Base-by-base conservation (phyloP, 208 protist genomes). In the Novymonas esmeraldas region DNA sequence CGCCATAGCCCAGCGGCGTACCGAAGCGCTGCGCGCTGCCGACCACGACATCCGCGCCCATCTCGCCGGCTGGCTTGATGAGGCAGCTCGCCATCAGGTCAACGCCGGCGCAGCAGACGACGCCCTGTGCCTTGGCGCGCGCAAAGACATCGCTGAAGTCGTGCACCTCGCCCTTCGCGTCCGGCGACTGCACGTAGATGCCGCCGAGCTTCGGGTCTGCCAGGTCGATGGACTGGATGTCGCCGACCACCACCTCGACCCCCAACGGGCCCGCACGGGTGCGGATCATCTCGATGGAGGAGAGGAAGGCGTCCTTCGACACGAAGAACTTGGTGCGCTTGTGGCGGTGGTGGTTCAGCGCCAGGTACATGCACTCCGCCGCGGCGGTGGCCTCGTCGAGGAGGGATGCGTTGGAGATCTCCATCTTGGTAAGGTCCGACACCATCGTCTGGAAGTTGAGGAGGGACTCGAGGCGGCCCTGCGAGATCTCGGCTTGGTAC, bases 381-480 rank as follows among this genome's bases (percentile, higher is more conserved):
- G 70, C 78, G 13, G 89, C 89, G 13, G 85, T 94, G 5, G 89
- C 89, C 69, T 99, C 86, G 79, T 99, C 98, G 0, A 99, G 87
- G 2, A 99, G 88, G 3, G 97, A 99, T n/a, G 97, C 93, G 79
- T 99, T 99, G 26, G 97, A 76, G 20, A 99, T 77, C 66, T 87
- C 81, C 69, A 99, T 79, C 55, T 88, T 96, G 29, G 98, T 99
- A 24, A 99, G 64, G 68, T 99, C 98, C 3, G 65, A 63, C 24
- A 99, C 78, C 86, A 99, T 95, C 3, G 97, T 98, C 81, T 99
- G 98, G 71, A 97, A 99, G 82, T 98, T 99, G 31, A 99, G 83
- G 6, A 99, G 81, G 20, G 94, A 96, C 83, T 99, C 98, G 0
- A 99, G 81, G 50, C 98, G 91, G 7, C 98, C 98, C 85, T 99